Base-by-base conservation (phyloP, 805 yeast species). In the Myxozyma melibiosi region DNA sequence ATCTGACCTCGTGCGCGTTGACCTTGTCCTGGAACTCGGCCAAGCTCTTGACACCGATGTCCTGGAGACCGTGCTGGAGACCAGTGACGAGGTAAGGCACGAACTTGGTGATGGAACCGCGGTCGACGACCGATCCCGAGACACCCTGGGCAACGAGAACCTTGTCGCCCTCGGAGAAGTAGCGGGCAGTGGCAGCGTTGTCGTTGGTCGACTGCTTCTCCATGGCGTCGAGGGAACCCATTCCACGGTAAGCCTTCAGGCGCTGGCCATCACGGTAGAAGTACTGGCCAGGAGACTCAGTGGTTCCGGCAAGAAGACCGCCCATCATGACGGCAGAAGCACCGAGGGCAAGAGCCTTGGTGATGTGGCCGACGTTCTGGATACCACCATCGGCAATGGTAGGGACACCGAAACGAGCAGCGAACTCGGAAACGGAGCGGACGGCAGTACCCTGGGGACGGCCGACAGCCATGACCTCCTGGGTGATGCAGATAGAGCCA, bases 391-490 rank as follows among this genome's bases (percentile, higher is more conserved):
- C 99, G 66, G 99, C 99, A 68, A 94, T 90, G 77, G 96, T 88
- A 73, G 99, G 98, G 65, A 94, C 96, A 73, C 99, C 99, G 72
- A 92, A 94, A 74, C 84, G 82, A 76, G 85, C 86, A 66, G 98
- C 95, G 72, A 94, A 91, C 79, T 92, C 91, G 64, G 94, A 81
- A 54, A 94, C 99, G 66, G 84, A 86, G 81, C 83, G 91, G 53
- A 94, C 98, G 61, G 99, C 99, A 66, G 98, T 90, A 78, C 98
- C 99, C 80, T 94, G 99, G 61, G 99, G 99, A 82, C 99, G 90
- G 78, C 99, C 99, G 78, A 97, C 96, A 51, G 99, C 99, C 99
- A 94, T 94, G 60, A 94, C 99, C 79, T 94, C 99, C 80, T 94
- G 99, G 52, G 99, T 94, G 73, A 94, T 94, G 83, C 99, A 94